Evolutionary conservation across 257 asterid species (phyloP), one percentile per base, ranked within the genome.

Genomic region (Lavandula angustifolia): DNA sequence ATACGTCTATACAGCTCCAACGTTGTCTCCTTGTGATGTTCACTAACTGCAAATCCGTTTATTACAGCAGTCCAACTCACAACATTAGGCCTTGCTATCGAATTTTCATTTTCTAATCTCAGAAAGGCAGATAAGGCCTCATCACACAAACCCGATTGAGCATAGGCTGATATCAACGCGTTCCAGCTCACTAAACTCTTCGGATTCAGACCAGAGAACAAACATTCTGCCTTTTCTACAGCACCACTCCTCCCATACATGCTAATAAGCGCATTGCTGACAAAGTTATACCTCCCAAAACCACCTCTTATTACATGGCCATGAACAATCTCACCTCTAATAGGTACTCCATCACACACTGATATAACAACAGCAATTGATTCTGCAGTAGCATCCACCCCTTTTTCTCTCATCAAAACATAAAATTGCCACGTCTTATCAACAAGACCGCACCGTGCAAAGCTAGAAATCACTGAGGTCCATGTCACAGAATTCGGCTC

Each of bases 121-220:
- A 62, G 65, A 57, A 88, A 79, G 2, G 62, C 71, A 0, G 74
- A 70, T 8, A 71, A 79, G 18, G 95, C 89, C 69, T 82, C 82
- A 0, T 85, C 83, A 18, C 87, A 82, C 57, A 78, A 76, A 14
- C 88, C 88, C 0, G 86, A 74, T 53, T 80, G 92, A 47, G 92
- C 88, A 50, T 76, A 88, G 4, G 87, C 82, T 1, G 96, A 81
- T 55, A 86, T 77, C 62, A 88, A 77, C 1, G 89, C 84, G 27
- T 86, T 88, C 95, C 92, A 88, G 78, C 85, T 86, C 47, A 88
- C 85, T 52, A 79, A 67, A 64, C 79, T 84, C 76, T 80, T 79
- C 0, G 66, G 63, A 14, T 82, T 66, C 49, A 88, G 71, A 0
- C 56, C 66, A 0, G 78, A 79, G 54, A 88, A 84, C 31, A 82